Evolutionary conservation across 345 rosid genomes (phyloP).

Genomic region (Streptanthus diversifolius): DNA sequence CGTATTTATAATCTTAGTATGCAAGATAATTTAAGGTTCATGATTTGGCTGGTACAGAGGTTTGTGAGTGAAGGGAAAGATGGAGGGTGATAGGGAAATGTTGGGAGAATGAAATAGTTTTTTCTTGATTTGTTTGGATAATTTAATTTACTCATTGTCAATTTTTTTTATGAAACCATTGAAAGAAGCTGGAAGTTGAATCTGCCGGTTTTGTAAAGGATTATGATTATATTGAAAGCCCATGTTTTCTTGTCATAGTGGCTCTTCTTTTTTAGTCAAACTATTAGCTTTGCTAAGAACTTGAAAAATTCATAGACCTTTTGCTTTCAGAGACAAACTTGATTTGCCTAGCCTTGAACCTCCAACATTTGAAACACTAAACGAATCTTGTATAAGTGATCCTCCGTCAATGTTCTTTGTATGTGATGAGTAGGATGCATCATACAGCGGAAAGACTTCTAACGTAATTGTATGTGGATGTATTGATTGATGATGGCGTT

Average conservation of each 20-base stretch:
- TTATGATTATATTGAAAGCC: neutral
- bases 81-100: conserved; percentile 5
- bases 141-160: conserved; percentile 14
- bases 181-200: neutral
- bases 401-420: neutral
- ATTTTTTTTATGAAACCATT: conserved; percentile 16
- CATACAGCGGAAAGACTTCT: neutral
- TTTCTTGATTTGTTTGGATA: conserved; percentile 20
- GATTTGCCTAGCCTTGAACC: neutral
- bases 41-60: neutral
- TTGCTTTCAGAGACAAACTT: neutral
- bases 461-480: too few relatives aligned
- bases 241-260: neutral
- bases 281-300: neutral
- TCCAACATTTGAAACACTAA: neutral
- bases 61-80: conserved; percentile 17
- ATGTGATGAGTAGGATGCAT: neutral
- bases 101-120: neutral
- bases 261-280: neutral
- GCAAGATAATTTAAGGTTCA: neutral
- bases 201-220: neutral
- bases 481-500: too few relatives aligned
- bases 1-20: neutral
- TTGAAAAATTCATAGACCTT: neutral
- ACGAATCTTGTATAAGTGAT: neutral